A percentile compares a stretch with the other conserved stretches of the same genome.
Conservation (phyloP, 129 eudicot species). For the Apium graveolens region DNA sequence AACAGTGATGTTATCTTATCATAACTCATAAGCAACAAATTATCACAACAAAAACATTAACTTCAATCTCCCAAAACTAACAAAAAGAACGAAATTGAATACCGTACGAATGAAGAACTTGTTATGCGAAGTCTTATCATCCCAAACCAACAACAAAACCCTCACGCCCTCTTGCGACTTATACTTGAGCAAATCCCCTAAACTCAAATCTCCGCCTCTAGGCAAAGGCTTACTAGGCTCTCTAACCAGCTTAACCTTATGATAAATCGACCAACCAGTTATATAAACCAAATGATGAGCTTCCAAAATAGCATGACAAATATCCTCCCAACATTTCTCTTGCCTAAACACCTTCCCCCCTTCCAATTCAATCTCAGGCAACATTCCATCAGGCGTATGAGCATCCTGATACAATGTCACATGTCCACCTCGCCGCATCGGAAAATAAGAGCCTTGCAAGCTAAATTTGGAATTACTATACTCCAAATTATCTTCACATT, state of each 20-base stretch:
- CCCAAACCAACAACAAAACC: slow-evolving; percentile 64
- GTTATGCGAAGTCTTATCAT: slow-evolving; percentile 59
- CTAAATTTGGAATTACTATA: slow-evolving; percentile 11
- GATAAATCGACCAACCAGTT: slow-evolving; percentile 62
- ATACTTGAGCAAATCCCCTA: slow-evolving; percentile 53
- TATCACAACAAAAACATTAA: background rate
- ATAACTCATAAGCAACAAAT: background rate
- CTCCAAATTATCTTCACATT: slow-evolving; percentile 18
- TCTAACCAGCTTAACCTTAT: slow-evolving; percentile 59
- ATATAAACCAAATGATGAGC: slow-evolving; percentile 66
- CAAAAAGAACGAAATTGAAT: background rate
- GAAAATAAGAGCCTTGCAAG: slow-evolving; percentile 38
- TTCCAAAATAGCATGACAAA: slow-evolving; percentile 60
- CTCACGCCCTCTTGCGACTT: slow-evolving; percentile 65
- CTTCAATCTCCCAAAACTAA: background rate
- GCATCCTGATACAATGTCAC: slow-evolving; percentile 66
- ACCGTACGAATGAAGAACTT: slow-evolving; percentile 58
- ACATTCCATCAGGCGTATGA: slow-evolving; percentile 36
- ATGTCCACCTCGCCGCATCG: slow-evolving; percentile 42
- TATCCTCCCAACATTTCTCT: slow-evolving; percentile 60
- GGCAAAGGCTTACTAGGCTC: slow-evolving; percentile 54
- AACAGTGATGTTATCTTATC: background rate
- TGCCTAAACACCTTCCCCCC: slow-evolving; percentile 27
- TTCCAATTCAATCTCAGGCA: slow-evolving; percentile 46
- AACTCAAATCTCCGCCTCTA: slow-evolving; percentile 38